These are phyloP conservation scores for Trichoderma lentiforme DNA, from an alignment of 2,329 filamentous ascomycete genomes.

Conservation along the genomic window DNA sequence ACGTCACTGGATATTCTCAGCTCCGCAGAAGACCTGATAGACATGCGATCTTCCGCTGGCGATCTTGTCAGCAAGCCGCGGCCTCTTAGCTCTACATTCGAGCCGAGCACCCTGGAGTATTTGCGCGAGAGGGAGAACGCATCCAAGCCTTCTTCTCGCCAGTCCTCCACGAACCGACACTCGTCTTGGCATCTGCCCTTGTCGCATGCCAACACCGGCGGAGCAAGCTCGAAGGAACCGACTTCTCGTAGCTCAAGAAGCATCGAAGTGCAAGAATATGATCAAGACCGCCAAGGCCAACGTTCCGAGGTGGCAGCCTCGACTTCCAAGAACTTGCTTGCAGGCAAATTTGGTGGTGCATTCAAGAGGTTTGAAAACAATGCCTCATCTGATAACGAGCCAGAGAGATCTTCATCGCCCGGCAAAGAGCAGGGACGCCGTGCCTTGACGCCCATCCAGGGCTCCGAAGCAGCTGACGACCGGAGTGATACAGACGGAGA, in stretches of 20 bases:
- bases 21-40: conserved; percentile 21
- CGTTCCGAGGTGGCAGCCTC: conserved; percentile 70
- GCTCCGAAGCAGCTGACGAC: conserved; percentile 64
- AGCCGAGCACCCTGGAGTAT: conserved; percentile 73
- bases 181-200: conserved; percentile 35
- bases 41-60: conserved; percentile 25
- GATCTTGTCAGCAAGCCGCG: conserved; percentile 53
- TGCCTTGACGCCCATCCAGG: conserved; percentile 67
- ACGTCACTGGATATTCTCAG: conserved; percentile 25
- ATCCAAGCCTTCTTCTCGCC: conserved; percentile 37
- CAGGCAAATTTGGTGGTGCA: conserved; percentile 85
- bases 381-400: conserved; percentile 26
- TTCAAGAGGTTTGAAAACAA: conserved; percentile 84
- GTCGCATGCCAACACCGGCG: conserved; percentile 36
- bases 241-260: conserved; percentile 76
- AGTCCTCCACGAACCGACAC: conserved; percentile 21
- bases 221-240: conserved; percentile 62
- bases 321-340: conserved; percentile 77
- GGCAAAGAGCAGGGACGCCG: conserved; percentile 46
- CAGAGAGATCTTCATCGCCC: conserved; percentile 46
- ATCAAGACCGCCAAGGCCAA: conserved; percentile 57
- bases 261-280: conserved; percentile 48
- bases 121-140: conserved; percentile 71
- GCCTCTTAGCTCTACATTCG: conserved; percentile 78
- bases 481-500: conserved; percentile 60